Conservation (phyloP, 805 yeast species). For the Saturnispora mendoncae region DNA sequence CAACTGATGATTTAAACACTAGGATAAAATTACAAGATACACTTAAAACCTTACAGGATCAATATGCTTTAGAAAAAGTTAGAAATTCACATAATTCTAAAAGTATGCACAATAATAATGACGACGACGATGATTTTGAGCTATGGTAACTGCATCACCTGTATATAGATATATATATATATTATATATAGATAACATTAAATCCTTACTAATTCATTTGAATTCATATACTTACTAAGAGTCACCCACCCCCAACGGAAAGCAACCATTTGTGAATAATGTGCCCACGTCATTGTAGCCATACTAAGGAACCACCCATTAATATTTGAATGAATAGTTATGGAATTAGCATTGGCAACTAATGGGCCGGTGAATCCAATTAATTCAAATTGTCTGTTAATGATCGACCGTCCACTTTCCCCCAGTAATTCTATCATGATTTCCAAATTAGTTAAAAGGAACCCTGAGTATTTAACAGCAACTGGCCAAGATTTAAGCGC, state of each 20-base stretch:
- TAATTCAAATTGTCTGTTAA: too few relatives aligned
- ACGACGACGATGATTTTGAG: conserved; percentile 26
- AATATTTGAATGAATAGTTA: conserved; percentile 29
- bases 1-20: neutral
- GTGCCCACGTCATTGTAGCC: conserved; percentile 75
- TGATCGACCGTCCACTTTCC: too few relatives aligned
- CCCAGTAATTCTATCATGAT: conserved; percentile 5
- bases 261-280: conserved; percentile 90
- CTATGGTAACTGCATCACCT: too few relatives aligned
- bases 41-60: conserved; percentile 18
- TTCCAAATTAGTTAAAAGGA: conserved; percentile 32
- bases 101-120: too few relatives aligned
- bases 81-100: conserved; percentile 8
- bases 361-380: too few relatives aligned
- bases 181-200: neutral
- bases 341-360: neutral
- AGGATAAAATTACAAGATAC: conserved; percentile 9
- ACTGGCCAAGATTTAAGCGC: conserved; percentile 28
- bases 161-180: neutral
- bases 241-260: conserved; percentile 84
- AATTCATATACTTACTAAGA: conserved; percentile 66
- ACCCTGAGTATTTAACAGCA: conserved; percentile 40
- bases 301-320: conserved; percentile 35
- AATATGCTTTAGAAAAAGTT: conserved; percentile 13
- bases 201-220: conserved; percentile 49